These are phyloP conservation scores for Termitomyces sp. DNA, from an alignment of 768 basidiomycete species.

Conservation along the genomic window DNA sequence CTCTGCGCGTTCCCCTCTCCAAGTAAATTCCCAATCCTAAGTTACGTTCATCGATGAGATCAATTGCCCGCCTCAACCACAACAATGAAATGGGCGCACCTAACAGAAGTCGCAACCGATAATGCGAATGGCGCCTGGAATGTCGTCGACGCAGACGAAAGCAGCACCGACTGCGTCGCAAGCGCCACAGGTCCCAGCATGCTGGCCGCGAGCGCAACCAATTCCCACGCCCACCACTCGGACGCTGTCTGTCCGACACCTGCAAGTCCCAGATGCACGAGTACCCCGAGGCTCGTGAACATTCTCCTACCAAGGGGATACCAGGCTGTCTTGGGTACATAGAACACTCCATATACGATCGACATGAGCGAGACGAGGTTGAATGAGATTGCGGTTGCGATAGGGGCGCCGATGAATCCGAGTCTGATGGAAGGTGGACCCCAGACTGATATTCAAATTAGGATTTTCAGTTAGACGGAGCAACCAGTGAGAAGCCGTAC, in stretches of 20 bases:
- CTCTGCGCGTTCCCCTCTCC: slow-evolving; percentile 75
- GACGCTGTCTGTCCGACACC: slow-evolving; percentile 84
- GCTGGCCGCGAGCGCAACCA: slow-evolving; percentile 56
- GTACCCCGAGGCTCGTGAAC: slow-evolving; percentile 62
- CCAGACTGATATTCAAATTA: slow-evolving; percentile 54
- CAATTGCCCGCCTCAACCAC: background rate
- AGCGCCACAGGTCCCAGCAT: slow-evolving; percentile 72
- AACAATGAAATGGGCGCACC: slow-evolving; percentile 36
- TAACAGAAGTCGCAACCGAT: slow-evolving; percentile 78
- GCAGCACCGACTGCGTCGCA: slow-evolving; percentile 85
- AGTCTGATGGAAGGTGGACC: slow-evolving; percentile 73
- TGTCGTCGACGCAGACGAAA: slow-evolving; percentile 68
- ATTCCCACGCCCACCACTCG: slow-evolving; percentile 99
- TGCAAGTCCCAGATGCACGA: slow-evolving; percentile 75
- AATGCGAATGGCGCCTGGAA: slow-evolving; percentile 85
- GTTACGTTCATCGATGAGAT: background rate
- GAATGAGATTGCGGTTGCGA: slow-evolving; percentile 87
- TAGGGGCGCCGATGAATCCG: slow-evolving; percentile 89
- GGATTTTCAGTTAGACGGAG: background rate
- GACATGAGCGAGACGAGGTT: slow-evolving; percentile 70
- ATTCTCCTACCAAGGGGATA: slow-evolving; percentile 60
- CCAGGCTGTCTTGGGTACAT: slow-evolving; percentile 74
- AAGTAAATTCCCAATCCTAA: slow-evolving; percentile 82
- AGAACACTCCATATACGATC: slow-evolving; percentile 58
- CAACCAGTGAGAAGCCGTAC: slow-evolving; percentile 31